These are phyloP conservation scores for Dryas alaskensis DNA, from an alignment of 306 rosid genomes.

Conservation along the genomic window DNA sequence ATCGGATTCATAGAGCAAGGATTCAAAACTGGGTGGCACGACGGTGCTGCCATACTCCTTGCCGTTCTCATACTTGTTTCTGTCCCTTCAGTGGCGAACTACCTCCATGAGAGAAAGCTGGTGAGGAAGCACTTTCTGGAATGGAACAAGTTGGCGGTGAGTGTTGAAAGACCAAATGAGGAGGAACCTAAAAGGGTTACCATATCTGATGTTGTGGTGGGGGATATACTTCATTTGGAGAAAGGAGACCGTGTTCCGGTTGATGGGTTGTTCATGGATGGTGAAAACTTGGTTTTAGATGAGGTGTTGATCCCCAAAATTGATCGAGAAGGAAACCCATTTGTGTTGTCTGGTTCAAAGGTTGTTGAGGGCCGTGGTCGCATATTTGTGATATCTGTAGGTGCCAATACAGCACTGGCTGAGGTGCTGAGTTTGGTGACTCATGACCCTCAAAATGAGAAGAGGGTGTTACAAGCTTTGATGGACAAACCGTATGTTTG, in stretches of 20 bases:
- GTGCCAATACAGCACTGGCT: constrained; percentile 9
- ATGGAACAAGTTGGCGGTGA: constrained; percentile 23
- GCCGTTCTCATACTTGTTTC: constrained; percentile 35
- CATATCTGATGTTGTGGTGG: constrained; percentile 37
- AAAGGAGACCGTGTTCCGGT: constrained; percentile 53
- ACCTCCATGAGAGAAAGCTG: constrained; percentile 25
- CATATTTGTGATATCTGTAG: constrained; percentile 55
- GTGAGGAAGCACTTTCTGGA: constrained; percentile 6
- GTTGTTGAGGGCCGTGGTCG: constrained; percentile 43
- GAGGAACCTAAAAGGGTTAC: not conserved
- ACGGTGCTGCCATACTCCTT: constrained; percentile 42
- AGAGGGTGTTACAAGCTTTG: constrained; percentile 36
- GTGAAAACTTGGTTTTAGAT: constrained; percentile 29
- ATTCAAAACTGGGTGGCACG: constrained; percentile 54
- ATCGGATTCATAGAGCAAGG: constrained; percentile 49
- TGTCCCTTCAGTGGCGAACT: constrained; percentile 32
- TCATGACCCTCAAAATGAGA: constrained; percentile 5
- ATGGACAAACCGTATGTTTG: constrained; percentile 41
- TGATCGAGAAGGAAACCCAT: constrained; percentile 38
- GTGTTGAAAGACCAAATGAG: constrained; percentile 27
- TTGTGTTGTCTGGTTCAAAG: constrained; percentile 51
- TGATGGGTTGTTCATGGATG: constrained; percentile 47
- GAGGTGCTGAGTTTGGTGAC: constrained; percentile 20
- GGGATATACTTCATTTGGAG: constrained; percentile 38
- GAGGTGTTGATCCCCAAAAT: constrained; percentile 22